Percentiles rank a stretch among this genome's conserved stretches.
phyloP scores from a whole-genome alignment of 2,329 filamentous ascomycete species.

The Pochonia chlamydosporia region DNA sequence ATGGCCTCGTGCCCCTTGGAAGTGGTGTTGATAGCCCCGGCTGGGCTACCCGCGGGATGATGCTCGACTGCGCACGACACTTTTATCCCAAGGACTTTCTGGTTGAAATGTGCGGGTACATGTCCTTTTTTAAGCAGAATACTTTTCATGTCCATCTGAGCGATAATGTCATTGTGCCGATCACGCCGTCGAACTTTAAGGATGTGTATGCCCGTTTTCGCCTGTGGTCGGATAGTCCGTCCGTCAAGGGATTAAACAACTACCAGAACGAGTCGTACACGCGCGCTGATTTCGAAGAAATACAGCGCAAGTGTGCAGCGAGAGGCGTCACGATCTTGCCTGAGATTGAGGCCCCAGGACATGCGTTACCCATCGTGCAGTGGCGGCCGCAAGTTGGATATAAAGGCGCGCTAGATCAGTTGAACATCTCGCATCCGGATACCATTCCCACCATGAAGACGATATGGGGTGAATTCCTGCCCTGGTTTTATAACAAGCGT shows the following conservation, averaged over 20 bases:
- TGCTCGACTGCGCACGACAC: slow-evolving; percentile 49
- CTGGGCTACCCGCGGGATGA: slow-evolving; percentile 41
- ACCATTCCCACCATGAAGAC: slow-evolving; percentile 43
- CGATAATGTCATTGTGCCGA: slow-evolving; percentile 43
- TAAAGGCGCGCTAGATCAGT: slow-evolving; percentile 37
- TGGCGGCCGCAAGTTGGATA: slow-evolving; percentile 53
- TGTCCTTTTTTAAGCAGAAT: slow-evolving; percentile 59
- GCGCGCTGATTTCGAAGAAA: slow-evolving; percentile 41
- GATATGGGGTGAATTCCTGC: slow-evolving; percentile 47
- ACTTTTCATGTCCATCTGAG: slow-evolving; percentile 53
- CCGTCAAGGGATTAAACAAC: slow-evolving; percentile 43
- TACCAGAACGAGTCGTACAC: slow-evolving; percentile 50
- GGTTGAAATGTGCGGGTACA: slow-evolving; percentile 53
- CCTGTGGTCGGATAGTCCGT: slow-evolving; percentile 41
- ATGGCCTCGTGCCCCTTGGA: slow-evolving; percentile 34
- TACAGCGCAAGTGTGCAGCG: slow-evolving; percentile 45
- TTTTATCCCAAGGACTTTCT: slow-evolving; percentile 50
- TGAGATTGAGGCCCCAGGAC: slow-evolving; percentile 55
- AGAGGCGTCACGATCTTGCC: slow-evolving; percentile 53
- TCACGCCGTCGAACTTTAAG: slow-evolving; percentile 39
- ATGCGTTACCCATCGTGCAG: slow-evolving; percentile 49
- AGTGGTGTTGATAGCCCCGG: slow-evolving; percentile 42
- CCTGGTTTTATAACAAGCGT: slow-evolving; percentile 49
- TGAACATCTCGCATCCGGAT: slow-evolving; percentile 39
- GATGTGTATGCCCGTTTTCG: slow-evolving; percentile 52